Conservation (phyloP, 495 filamentous ascomycete species). For the Neurospora sp. region DNA sequence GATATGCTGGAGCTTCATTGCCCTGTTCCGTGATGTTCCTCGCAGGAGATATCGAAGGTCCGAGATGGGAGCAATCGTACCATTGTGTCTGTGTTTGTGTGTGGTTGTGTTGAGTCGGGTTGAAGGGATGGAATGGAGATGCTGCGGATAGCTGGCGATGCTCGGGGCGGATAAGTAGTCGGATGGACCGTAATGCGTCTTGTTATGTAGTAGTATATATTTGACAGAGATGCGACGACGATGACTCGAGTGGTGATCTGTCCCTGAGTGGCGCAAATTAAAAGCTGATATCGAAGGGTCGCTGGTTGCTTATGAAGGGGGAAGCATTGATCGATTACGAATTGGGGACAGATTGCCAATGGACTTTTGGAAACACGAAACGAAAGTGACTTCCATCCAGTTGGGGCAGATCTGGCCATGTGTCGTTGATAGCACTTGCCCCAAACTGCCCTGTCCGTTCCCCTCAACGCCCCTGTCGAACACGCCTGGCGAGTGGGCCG, state of each 20-base stretch:
- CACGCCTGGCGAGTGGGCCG: not conserved
- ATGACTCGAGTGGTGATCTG: not conserved
- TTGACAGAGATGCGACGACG: not conserved
- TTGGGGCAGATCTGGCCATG: conserved; percentile 16
- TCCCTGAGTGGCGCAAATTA: not conserved
- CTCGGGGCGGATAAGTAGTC: not conserved
- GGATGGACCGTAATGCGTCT: not conserved
- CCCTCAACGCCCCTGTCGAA: not conserved
- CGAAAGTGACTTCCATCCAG: not conserved
- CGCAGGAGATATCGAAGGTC: not conserved
- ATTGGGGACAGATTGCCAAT: conserved; percentile 22
- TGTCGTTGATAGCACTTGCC: conserved; percentile 7
- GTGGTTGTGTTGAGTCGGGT: not conserved
- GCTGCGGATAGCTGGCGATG: not conserved
- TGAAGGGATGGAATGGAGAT: not conserved
- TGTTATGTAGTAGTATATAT: not conserved
- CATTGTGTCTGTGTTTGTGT: conserved; percentile 10
- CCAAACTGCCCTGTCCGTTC: not conserved
- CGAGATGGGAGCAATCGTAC: conserved; percentile 3
- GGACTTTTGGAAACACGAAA: not conserved
- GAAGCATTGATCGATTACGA: not conserved
- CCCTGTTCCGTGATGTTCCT: not conserved
- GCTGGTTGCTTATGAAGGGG: not conserved
- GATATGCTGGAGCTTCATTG: not conserved
- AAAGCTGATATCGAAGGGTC: not conserved